phyloP scores from a whole-genome alignment of 2,329 filamentous ascomycete species.

The Amesomyces nigricolor region DNA sequence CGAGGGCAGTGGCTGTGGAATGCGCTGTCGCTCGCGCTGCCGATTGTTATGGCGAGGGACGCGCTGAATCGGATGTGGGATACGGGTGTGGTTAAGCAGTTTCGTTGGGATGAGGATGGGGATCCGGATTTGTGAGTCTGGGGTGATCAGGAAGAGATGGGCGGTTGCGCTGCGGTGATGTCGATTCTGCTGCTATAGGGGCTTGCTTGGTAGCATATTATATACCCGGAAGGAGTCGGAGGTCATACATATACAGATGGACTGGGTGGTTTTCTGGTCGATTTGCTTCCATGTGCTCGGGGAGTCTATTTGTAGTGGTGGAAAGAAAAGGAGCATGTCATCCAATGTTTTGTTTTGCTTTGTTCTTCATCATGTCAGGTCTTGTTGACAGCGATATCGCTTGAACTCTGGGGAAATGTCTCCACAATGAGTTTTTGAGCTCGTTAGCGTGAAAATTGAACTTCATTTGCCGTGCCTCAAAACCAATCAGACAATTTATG shows the following conservation, averaged over 20 bases:
- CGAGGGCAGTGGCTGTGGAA: constrained; percentile 34
- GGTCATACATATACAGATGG: too few relatives aligned
- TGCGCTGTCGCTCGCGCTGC: constrained; percentile 33
- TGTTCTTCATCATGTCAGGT: too few relatives aligned
- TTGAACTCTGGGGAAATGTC: too few relatives aligned
- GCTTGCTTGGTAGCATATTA: too few relatives aligned
- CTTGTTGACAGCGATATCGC: too few relatives aligned
- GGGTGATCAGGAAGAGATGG: background rate
- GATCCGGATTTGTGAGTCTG: constrained; percentile 25
- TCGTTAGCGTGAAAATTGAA: background rate
- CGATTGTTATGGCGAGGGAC: constrained; percentile 32
- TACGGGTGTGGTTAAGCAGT: constrained; percentile 4
- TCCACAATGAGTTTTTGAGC: too few relatives aligned
- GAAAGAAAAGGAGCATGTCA: background rate
- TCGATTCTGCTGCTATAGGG: background rate
- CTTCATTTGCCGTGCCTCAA: background rate
- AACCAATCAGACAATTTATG: constrained; percentile 13
- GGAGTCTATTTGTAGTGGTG: background rate
- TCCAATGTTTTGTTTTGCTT: too few relatives aligned
- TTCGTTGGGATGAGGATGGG: background rate
- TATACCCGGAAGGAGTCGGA: too few relatives aligned
- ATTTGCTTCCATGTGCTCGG: background rate
- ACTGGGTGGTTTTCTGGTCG: background rate
- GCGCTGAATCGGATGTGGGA: constrained; percentile 20
- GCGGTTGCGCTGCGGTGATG: background rate